These are phyloP conservation scores for Taxawa tesnikishii DNA, from an alignment of 2,329 filamentous ascomycete genomes.

Conservation along the genomic window DNA sequence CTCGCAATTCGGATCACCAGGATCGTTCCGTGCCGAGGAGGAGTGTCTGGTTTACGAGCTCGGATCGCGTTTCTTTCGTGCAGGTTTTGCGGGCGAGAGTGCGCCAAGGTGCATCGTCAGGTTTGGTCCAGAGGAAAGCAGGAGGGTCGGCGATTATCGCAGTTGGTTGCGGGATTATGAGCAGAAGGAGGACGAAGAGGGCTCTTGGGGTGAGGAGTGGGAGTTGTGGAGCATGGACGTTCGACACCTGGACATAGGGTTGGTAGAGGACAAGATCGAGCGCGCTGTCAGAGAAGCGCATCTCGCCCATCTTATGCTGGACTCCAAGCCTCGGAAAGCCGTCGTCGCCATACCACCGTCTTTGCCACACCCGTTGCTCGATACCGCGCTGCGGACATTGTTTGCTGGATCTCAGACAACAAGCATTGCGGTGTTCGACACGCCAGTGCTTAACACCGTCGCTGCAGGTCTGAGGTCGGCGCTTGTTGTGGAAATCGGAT, in stretches of 20 bases:
- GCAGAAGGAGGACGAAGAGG: constrained; percentile 35
- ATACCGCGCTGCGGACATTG: constrained; percentile 60
- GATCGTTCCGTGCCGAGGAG: constrained; percentile 51
- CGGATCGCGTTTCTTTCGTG: constrained; percentile 63
- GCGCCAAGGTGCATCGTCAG: constrained; percentile 57
- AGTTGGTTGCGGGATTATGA: constrained; percentile 43
- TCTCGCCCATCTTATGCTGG: constrained; percentile 59
- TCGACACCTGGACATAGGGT: constrained; percentile 57
- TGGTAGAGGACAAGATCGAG: constrained; percentile 81
- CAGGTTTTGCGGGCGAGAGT: constrained; percentile 78
- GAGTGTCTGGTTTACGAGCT: constrained; percentile 76
- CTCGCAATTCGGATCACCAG: constrained; percentile 45
- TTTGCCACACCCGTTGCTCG: constrained; percentile 66
- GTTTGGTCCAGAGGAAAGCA: constrained; percentile 64
- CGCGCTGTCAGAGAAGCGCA: constrained; percentile 70
- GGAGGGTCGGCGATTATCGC: constrained; percentile 74
- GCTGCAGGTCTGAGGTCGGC: constrained; percentile 78
- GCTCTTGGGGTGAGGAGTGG: constrained; percentile 48
- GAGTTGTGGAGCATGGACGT: constrained; percentile 75
- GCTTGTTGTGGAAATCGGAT: constrained; percentile 80
- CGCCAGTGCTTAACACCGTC: constrained; percentile 59
- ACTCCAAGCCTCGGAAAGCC: constrained; percentile 55
- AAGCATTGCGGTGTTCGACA: constrained; percentile 67
- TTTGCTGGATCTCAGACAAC: constrained; percentile 77
- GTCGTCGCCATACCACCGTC: constrained; percentile 65